Base-by-base conservation (phyloP, 2,329 filamentous ascomycete genomes). In the Colletotrichum chlorophyti region DNA sequence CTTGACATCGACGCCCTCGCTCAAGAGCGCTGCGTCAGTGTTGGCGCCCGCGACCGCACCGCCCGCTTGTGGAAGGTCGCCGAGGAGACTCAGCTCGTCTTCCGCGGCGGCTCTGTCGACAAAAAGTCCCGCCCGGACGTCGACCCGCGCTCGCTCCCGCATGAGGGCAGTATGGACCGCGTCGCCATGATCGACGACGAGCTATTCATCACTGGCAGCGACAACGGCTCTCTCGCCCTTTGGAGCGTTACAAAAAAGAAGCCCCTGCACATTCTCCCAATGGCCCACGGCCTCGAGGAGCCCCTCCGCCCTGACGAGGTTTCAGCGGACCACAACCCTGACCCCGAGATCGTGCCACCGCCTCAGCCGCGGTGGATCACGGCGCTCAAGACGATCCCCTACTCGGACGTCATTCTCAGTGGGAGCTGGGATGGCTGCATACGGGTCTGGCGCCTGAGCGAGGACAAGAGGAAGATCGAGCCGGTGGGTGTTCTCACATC, bases 241-340 rank as follows among this genome's bases (percentile, higher is more conserved):
- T 98, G 94, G 94, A 92, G 88, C 60, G 82, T 93, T 19, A 85
- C 93, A 70, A 97, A 96, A 79, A 99, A 99, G 83, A 98, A 98
- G 75, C 90, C 95, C 1, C 80, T 99, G 9, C 90, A 88, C 74
- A 90, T 91, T 3, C 77, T 95, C 40, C 83, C 89, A 2, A 80
- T 91, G 26, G 93, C 94, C 4, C 95, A 99, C 73, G 95, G 95
- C 27, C 78, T 96, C 48, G 93, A 97, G 59, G 85, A 88, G 4
- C 79, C 89, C 3, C 76, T 93, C 48, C 78, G 81, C 3, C 83
- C 89, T 1, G 81, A 88, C 17, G 81, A 91, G 65, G 85, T 88
- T 27, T 94, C 89, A 1, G 90, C 92, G n/a, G 91, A 92, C 68
- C 71, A 77, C 46, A 69, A 89, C 53, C 87, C 88, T 1, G 81